Base-by-base conservation (phyloP, 768 basidiomycete genomes). In the Asterophora parasitica region DNA sequence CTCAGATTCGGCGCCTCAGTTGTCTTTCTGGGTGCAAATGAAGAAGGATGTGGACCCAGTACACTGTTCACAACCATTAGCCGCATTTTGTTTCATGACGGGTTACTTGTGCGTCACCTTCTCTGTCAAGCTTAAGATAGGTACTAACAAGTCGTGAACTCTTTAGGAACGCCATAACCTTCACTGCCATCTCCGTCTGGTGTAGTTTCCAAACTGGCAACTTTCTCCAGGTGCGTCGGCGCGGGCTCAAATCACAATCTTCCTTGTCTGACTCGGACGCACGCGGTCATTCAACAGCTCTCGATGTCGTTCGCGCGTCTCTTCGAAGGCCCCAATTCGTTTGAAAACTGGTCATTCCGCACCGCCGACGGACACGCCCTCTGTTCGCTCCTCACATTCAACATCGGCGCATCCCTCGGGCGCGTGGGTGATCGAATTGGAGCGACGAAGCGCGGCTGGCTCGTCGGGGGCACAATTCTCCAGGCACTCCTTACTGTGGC, bases 201-300 rank as follows among this genome's bases (percentile, higher is more conserved):
- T 86, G 83, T 63, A 87, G 83, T 11, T 91, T 90, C 65, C 88
- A 91, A 64, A 90, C 88, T 0, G 88, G 85, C 43, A 88, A 88
- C 60, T 79, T 80, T 54, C 73, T 79, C 8, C 83, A 85, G 70
- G 82, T 83, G 56, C 46, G 66, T 56, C 17, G 13, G n/a, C 19
- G 23, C 37, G n/a, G 23, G 23, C 23, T 23, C 23, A 23, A n/a
- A 23, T 23, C 23, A 6, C 23, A 23, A 6, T 23, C 23, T 23
- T 23, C 23, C 23, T 42, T 34, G 45, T 51, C 10, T 19, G 26
- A 28, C 38, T 13, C n/a, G n/a, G 23, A 23, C 38, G 20, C 15
- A 15, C 51, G 44, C 51, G 17, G 17, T 26, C 31, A 30, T 5
- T 23, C 23, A 23, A 17, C 67, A 93, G 82, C 72, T 94, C 11